phyloP scores from a whole-genome alignment of 1,284 basidiomycete genomes.

The Leccinum variabile region DNA sequence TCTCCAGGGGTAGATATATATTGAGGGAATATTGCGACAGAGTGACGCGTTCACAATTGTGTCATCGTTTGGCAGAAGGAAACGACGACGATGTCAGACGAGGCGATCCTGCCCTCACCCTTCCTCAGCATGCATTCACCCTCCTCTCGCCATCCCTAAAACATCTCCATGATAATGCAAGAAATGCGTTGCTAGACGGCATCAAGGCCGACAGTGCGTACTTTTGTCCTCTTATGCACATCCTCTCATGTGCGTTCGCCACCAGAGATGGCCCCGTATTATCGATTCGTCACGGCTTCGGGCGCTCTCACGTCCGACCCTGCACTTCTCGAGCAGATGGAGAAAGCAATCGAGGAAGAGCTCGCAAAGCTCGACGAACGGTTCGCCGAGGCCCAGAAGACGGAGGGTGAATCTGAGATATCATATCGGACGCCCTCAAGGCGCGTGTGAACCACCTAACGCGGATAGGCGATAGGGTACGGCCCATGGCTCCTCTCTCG shows the following conservation, averaged over 20 bases:
- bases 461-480: constrained; percentile 88
- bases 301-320: constrained; percentile 53
- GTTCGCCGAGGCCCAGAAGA: constrained; percentile 85
- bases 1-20: not conserved
- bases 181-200: constrained; percentile 67
- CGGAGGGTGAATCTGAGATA: constrained; percentile 92
- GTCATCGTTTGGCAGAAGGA: not conserved
- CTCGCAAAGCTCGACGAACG: constrained; percentile 78
- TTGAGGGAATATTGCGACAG: not conserved
- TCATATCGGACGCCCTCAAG: constrained; percentile 85
- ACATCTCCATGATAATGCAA: constrained; percentile 62
- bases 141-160: constrained; percentile 63
- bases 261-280: constrained; percentile 84
- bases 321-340: constrained; percentile 65
- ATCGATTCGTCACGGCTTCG: constrained; percentile 54
- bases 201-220: constrained; percentile 83
- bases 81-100: constrained; percentile 70
- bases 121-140: constrained; percentile 78
- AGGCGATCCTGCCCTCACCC: constrained; percentile 74
- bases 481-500: constrained; percentile 11
- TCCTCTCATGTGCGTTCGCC: not conserved
- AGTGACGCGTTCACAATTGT: not conserved
- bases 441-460: constrained; percentile 85
- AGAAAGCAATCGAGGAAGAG: constrained; percentile 75
- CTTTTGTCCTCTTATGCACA: not conserved